Evolutionary conservation across 768 basidiomycete genomes (phyloP).

Genomic region (Chiua virens): DNA sequence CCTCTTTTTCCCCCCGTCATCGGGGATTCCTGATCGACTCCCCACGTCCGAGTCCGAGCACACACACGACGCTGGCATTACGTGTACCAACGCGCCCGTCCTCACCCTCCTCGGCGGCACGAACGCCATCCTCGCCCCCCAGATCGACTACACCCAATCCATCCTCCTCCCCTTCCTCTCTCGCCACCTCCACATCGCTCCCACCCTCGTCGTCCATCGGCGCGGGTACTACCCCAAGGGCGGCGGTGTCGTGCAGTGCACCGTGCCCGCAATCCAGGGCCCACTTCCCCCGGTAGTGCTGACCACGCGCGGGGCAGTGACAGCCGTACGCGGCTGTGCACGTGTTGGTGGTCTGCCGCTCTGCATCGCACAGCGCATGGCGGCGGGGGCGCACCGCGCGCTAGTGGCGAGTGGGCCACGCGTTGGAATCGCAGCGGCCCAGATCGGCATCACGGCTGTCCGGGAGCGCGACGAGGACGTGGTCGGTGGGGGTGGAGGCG

Average conservation of each 20-base stretch:
- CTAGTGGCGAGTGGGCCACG: conserved; percentile 37
- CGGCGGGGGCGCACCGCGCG: conserved; percentile 46
- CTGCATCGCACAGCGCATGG: conserved; percentile 55
- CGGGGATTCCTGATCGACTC: not conserved
- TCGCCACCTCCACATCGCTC: conserved; percentile 48
- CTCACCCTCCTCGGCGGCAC: conserved; percentile 69
- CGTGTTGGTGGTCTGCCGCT: conserved; percentile 68
- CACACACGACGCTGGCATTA: not conserved
- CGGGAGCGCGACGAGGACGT: conserved; percentile 46
- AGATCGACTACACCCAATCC: conserved; percentile 68
- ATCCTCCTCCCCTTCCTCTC: conserved; percentile 69
- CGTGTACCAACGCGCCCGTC: conserved; percentile 31
- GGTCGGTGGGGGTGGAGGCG: conserved; percentile 67
- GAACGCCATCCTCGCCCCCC: conserved; percentile 69
- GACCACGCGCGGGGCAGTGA: conserved; percentile 56
- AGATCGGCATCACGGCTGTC: conserved; percentile 41
- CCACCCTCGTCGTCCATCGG: conserved; percentile 47
- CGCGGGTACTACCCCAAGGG: conserved; percentile 77
- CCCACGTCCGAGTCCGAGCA: not conserved
- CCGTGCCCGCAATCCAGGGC: conserved; percentile 31
- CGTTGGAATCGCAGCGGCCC: conserved; percentile 13
- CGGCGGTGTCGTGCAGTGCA: conserved; percentile 59
- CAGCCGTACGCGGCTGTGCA: conserved; percentile 52
- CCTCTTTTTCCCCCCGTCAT: conserved; percentile 51
- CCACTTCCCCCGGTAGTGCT: conserved; percentile 51